phyloP scores from a whole-genome alignment of 257 asterid genomes.

The Solanum phureja region DNA sequence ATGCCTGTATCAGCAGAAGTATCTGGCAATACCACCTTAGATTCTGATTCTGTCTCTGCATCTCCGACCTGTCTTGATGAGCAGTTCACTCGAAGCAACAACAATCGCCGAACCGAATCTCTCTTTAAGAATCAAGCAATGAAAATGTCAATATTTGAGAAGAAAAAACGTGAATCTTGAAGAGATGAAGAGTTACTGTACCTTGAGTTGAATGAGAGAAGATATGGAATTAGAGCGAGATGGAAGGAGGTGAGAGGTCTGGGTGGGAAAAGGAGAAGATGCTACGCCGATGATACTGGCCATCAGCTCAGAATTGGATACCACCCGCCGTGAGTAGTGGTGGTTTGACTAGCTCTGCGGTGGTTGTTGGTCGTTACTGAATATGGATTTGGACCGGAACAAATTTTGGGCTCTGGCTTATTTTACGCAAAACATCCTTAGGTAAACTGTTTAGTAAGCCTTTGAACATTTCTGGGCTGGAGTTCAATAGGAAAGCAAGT shows the following conservation, averaged over 20 bases:
- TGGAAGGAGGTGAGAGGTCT: constrained; percentile 15
- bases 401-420: not conserved
- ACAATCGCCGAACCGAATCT: constrained; percentile 19
- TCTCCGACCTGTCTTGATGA: constrained; percentile 35
- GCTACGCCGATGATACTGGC: constrained; percentile 31
- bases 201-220: constrained; percentile 32
- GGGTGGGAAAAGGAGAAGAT: constrained; percentile 24
- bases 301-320: not conserved
- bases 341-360: not conserved
- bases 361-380: not conserved
- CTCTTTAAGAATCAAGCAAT: constrained; percentile 25
- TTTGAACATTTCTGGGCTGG: not conserved
- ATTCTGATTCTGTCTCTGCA: constrained; percentile 24
- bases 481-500: not conserved
- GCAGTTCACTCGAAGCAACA: constrained; percentile 47
- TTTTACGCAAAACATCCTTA: not conserved
- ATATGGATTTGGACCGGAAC: not conserved
- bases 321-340: not conserved
- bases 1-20: constrained; percentile 11
- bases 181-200: not conserved
- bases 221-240: constrained; percentile 7
- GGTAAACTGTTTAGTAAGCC: not conserved
- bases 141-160: not conserved
- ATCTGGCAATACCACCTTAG: constrained; percentile 19
- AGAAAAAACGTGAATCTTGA: not conserved